Evolutionary conservation across 331 rosid species (phyloP).

Genomic region (Quercus phellos): DNA sequence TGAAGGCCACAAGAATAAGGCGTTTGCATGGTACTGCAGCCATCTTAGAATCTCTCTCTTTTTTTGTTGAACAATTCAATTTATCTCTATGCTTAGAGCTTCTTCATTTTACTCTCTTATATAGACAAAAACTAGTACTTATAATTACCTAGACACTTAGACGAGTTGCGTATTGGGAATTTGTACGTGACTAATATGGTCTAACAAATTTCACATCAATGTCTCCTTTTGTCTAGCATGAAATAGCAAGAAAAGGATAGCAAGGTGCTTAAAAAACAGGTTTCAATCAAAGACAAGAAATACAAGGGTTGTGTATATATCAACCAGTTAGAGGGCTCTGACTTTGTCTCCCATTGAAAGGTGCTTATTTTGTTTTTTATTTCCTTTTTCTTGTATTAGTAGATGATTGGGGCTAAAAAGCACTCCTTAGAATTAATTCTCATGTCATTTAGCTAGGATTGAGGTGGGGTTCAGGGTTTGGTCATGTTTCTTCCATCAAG

Average conservation of each 20-base stretch:
- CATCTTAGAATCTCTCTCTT: constrained; percentile 15
- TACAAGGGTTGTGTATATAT: not conserved
- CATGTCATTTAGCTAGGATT: not conserved
- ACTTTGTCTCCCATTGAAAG: constrained; percentile 3
- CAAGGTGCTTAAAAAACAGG: constrained; percentile 16
- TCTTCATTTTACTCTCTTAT: constrained; percentile 20
- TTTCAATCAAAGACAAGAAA: not conserved
- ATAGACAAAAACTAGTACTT: constrained; percentile 20
- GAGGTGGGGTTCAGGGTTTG: not conserved
- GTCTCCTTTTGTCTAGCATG: constrained; percentile 49
- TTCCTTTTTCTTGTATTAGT: not conserved
- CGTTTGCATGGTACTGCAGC: constrained; percentile 35
- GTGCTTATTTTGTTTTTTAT: not conserved
- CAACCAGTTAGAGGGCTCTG: not conserved
- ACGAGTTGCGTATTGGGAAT: constrained; percentile 17
- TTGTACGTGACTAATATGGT: constrained; percentile 31
- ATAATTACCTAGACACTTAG: constrained; percentile 17
- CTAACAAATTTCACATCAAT: constrained; percentile 51
- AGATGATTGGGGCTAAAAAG: not conserved
- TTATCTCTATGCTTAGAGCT: constrained; percentile 1
- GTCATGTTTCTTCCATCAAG: not conserved
- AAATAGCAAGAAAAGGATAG: constrained; percentile 29
- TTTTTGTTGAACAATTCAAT: not conserved
- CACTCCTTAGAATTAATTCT: not conserved
- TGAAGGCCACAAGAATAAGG: constrained; percentile 39